Evolutionary conservation across 176 grass and related monocot genomes (phyloP).

Genomic region (Musa schizocarpa): DNA sequence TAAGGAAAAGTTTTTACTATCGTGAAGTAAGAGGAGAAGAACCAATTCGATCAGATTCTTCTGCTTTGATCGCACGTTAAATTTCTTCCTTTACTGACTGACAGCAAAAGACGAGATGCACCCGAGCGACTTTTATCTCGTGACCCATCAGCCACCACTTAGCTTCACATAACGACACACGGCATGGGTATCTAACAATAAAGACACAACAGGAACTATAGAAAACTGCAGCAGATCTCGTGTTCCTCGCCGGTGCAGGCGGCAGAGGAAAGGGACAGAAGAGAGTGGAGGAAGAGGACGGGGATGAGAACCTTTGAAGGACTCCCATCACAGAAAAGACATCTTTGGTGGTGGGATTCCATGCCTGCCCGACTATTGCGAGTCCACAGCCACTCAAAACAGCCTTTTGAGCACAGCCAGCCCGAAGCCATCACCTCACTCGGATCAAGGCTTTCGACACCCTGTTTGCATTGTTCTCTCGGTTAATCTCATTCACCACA

Average conservation of each 20-base stretch:
- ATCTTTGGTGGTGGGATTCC: conserved; percentile 15
- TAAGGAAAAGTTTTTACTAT: no score
- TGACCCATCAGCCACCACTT: no score
- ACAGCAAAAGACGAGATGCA: no score
- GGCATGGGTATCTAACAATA: background rate
- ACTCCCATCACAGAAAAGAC: background rate
- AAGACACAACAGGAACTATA: conserved; percentile 3
- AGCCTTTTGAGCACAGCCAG: conserved; percentile 15
- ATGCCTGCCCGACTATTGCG: background rate
- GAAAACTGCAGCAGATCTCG: conserved; percentile 4
- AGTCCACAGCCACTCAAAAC: conserved; percentile 14
- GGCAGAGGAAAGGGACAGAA: conserved; percentile 25
- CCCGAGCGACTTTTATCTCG: no score
- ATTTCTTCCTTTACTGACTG: no score
- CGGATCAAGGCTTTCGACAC: no score
- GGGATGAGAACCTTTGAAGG: conserved; percentile 17
- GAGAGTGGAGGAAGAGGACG: conserved; percentile 15
- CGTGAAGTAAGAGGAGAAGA: no score
- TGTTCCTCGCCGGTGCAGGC: conserved; percentile 7
- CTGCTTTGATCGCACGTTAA: no score
- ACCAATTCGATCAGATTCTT: no score
- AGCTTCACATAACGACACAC: background rate
- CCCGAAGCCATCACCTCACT: conserved; percentile 5
- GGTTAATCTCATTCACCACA: no score
- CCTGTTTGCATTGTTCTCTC: no score